Percentiles rank a stretch among this genome's conserved stretches.
Conservation (phyloP, 768 basidiomycete genomes). For the Boletus patriciae region DNA sequence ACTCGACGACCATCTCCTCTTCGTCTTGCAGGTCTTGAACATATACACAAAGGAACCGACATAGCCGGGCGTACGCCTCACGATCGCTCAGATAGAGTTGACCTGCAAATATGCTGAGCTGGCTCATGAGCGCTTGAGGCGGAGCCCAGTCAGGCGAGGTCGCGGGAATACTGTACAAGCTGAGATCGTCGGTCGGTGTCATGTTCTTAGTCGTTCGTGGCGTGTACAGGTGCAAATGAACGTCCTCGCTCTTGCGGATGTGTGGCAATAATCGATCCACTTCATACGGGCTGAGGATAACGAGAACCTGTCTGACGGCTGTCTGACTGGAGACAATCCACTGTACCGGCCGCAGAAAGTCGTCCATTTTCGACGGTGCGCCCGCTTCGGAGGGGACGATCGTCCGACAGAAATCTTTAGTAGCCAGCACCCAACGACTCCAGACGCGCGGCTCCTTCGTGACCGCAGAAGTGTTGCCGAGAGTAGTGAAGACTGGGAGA, state of each 20-base stretch:
- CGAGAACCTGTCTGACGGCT: constrained; percentile 30
- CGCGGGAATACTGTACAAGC: constrained; percentile 22
- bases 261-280: constrained; percentile 38
- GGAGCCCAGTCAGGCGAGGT: constrained; percentile 19
- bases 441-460: constrained; percentile 22
- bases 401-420: constrained; percentile 16
- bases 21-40: constrained; percentile 46
- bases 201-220: constrained; percentile 37
- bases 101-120: constrained; percentile 39
- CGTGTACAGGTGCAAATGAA: constrained; percentile 44
- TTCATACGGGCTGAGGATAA: constrained; percentile 44
- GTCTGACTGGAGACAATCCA: constrained; percentile 44
- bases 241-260: constrained; percentile 33
- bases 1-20: constrained; percentile 37
- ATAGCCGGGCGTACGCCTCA: no score
- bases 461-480: constrained; percentile 1
- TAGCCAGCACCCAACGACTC: constrained; percentile 15
- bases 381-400: not conserved
- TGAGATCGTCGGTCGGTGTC: constrained; percentile 37
- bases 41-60: no score
- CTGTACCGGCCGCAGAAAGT: constrained; percentile 40
- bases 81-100: no score
- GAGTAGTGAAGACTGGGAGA: constrained; percentile 14
- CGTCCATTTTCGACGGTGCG: constrained; percentile 18
- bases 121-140: constrained; percentile 18